Evolutionary conservation across 2,329 filamentous ascomycete genomes (phyloP).

Genomic region (Fusarium agapanthi): DNA sequence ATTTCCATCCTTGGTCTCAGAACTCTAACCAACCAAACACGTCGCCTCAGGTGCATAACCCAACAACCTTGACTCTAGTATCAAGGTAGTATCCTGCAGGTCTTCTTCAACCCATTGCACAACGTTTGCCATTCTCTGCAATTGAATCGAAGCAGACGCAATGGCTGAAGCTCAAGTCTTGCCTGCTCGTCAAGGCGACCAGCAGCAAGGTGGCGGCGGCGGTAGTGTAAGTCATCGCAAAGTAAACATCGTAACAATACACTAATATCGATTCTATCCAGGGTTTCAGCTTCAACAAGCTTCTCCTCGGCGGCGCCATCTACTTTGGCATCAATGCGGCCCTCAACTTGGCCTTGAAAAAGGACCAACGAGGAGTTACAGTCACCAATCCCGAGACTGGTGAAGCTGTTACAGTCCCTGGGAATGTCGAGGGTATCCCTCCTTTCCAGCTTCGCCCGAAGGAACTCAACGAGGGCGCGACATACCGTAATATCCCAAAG

Average conservation of each 20-base stretch:
- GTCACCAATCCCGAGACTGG: conserved; percentile 60
- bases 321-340: conserved; percentile 68
- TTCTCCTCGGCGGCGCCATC: conserved; percentile 62
- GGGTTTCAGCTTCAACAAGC: conserved; percentile 54
- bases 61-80: conserved; percentile 25
- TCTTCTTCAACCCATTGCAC: background rate
- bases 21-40: conserved; percentile 23
- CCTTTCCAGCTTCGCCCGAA: conserved; percentile 72
- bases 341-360: conserved; percentile 62
- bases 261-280: conserved; percentile 29
- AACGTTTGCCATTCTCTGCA: background rate
- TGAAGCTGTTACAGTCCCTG: conserved; percentile 61
- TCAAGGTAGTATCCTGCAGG: conserved; percentile 11
- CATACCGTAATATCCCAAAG: conserved; percentile 72
- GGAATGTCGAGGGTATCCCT: conserved; percentile 66
- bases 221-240: conserved; percentile 43
- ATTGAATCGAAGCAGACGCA: conserved; percentile 14
- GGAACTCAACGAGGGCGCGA: conserved; percentile 66
- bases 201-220: conserved; percentile 37
- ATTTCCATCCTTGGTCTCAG: background rate
- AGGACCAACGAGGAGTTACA: conserved; percentile 57
- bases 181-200: conserved; percentile 37
- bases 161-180: conserved; percentile 43
- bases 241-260: background rate
- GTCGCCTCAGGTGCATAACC: conserved; percentile 18